Evolutionary conservation across 2,329 filamentous ascomycete genomes (phyloP), one percentile per base, ranked within the genome.

Genomic region (Colletotrichum costaricense): DNA sequence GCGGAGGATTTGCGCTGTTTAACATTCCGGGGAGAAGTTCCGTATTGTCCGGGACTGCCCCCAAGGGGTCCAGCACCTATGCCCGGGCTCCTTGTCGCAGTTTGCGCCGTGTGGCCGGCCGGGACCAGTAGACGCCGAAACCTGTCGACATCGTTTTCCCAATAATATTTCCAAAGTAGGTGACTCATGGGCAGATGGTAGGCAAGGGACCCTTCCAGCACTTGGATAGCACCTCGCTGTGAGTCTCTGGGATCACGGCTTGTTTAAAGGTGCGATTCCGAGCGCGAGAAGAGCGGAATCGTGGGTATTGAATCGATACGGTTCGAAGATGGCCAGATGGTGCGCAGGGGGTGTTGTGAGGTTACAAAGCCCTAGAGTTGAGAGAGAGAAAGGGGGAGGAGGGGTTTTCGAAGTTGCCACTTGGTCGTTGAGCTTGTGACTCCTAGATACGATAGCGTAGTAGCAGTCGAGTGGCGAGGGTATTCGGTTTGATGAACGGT

Each of bases 131-230:
- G 90, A 87, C 93, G 93, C 86, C 94, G 93, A 90, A 99, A 98
- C 82, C 88, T 92, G 83, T 97, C 95, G 91, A 98, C 93, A 91
- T 99, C 95, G 90, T 98, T 94, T 91, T 98, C 93, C 88, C 97
- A 93, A 84, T 96, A 98, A 83, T 91, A 94, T 90, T 95, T 95
- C 96, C 96, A 98, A 84, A 99, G 92, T 90, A 93, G 91, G 88
- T 95, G 93, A 93, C 94, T 98, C 96, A 98, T 97, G 91, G 91
- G 91, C 86, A 82, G 83, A 49, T 78, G 77, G 79, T 75, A 76
- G 67, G 76, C 76, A 77, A 72, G 78, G 79, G 74, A 77, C 78
- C 81, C 80, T 83, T 83, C 83, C 81, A 82, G 81, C 86, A 84
- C 86, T 88, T 85, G 86, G 88, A 86, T 83, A 84, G 89, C 93